A percentile compares a stretch with the other conserved stretches of the same genome.
Evolutionary conservation across 208 protist genomes (phyloP).

Genomic region (Naegleria gruberi): DNA sequence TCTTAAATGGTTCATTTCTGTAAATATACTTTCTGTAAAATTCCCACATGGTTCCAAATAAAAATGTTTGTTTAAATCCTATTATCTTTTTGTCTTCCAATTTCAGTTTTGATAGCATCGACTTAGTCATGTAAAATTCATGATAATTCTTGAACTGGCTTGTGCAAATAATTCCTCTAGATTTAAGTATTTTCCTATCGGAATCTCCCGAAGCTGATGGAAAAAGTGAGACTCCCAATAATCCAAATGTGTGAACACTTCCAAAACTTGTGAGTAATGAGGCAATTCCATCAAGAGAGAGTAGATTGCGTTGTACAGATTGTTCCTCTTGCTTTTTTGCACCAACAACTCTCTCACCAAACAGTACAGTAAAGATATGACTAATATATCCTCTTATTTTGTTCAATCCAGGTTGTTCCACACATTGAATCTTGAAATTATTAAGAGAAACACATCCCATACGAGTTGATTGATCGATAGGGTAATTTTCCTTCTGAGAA

Average conservation of each 20-base stretch:
- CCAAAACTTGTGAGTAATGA: not conserved
- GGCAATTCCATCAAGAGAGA: not conserved
- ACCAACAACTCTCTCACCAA: not conserved
- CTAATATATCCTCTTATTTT: not conserved
- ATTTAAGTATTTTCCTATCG: not conserved
- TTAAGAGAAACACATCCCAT: not conserved
- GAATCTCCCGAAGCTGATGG: not conserved
- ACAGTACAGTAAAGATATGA: not conserved
- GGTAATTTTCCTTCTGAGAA: not conserved
- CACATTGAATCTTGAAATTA: not conserved
- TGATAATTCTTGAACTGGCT: not conserved
- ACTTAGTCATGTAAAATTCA: not conserved
- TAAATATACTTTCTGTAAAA: not conserved
- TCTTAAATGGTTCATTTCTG: not conserved
- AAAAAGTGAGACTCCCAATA: not conserved
- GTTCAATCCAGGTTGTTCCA: not conserved
- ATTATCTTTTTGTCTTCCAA: not conserved
- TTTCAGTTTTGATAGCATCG: not conserved
- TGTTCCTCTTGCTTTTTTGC: not conserved
- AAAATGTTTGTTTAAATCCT: not conserved
- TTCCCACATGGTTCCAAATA: not conserved
- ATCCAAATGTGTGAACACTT: not conserved
- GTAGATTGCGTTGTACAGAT: no score
- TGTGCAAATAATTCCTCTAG: not conserved
- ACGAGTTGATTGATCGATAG: not conserved